Evolutionary conservation across 176 grass and related monocot genomes (phyloP), one percentile per base, ranked within the genome.

Genomic region (Lolium perenne): DNA sequence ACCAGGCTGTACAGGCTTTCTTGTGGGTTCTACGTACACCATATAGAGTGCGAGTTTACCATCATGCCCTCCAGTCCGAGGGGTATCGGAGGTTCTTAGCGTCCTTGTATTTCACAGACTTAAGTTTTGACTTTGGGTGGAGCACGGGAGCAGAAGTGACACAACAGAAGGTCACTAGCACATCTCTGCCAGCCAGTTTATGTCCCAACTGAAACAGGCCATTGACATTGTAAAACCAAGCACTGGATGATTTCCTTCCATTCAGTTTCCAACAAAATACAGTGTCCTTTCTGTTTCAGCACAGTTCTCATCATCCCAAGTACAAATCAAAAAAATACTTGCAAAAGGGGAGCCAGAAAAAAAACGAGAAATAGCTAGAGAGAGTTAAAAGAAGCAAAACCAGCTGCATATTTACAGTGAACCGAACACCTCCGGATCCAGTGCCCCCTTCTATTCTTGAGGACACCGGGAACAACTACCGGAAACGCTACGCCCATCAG

Each of bases 381-480:
- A 69, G 20, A 20, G 3, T 57, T 18, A 56, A 56, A 77, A 47
- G 9, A 71, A 72, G 18, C 64, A 87, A n/a, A 38, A 65, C 5
- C 40, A n/a, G 16, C 35, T 3, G 6, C 22, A 87, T 89, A 80
- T 95, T 87, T 93, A 93, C 91, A 95, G 79, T 73, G 50, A 76
- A 68, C 41, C 4, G 3, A 74, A 46, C 45, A 43, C 6, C 45
- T 73, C 71, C 64, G 18, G 23, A 26, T 2, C 4, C 15, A 14
- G 6, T 76, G 70, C 14, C 25, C 66, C 68, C 40, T 59, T 35
- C 62, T 71, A 60, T 58, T 81, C 41, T 75, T 20, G 11, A 61
- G 14, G 49, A 59, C 51, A 22, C 26, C 14, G 12, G 50, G 6
- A 11, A 86, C 11, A 50, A 56, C 21, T 84, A 79, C 60, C 75